These are phyloP conservation scores for Discostella stelligera DNA, from an alignment of 352 stramenopile genomes.

Conservation along the genomic window DNA sequence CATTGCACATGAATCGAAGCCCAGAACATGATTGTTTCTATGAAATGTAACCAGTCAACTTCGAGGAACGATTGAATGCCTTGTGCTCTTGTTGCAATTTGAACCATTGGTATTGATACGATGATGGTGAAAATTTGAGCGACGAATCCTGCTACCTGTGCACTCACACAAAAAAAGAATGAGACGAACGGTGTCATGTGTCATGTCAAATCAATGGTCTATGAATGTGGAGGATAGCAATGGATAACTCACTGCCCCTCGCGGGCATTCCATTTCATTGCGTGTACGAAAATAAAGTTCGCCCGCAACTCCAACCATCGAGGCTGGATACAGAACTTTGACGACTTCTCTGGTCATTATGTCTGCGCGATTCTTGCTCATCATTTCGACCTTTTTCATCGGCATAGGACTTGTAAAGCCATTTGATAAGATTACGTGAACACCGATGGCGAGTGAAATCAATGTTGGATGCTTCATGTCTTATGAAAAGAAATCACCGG, in stretches of 20 bases:
- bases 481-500: background rate
- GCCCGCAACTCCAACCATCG: slow-evolving; percentile 27
- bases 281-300: slow-evolving; percentile 36
- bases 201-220: background rate
- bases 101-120: slow-evolving; percentile 42
- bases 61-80: slow-evolving; percentile 30
- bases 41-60: slow-evolving; percentile 49
- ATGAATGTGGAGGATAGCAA: too few relatives aligned
- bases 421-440: background rate
- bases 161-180: background rate
- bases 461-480: background rate
- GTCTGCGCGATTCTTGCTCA: too few relatives aligned
- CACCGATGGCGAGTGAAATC: background rate
- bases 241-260: slow-evolving; percentile 30
- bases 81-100: slow-evolving; percentile 16
- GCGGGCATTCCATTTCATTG: slow-evolving; percentile 41
- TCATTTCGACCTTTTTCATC: background rate
- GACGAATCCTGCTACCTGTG: slow-evolving; percentile 31
- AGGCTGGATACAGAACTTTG: slow-evolving; percentile 32
- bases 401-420: background rate
- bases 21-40: slow-evolving; percentile 42
- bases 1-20: slow-evolving; percentile 40
- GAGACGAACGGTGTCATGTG: background rate
- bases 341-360: slow-evolving; percentile 5
- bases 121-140: slow-evolving; percentile 39